A percentile compares a stretch with the other conserved stretches of the same genome.
phyloP scores from a whole-genome alignment of 371 early-diverging fungal genomes.

The Saksenaea vasiformis region DNA sequence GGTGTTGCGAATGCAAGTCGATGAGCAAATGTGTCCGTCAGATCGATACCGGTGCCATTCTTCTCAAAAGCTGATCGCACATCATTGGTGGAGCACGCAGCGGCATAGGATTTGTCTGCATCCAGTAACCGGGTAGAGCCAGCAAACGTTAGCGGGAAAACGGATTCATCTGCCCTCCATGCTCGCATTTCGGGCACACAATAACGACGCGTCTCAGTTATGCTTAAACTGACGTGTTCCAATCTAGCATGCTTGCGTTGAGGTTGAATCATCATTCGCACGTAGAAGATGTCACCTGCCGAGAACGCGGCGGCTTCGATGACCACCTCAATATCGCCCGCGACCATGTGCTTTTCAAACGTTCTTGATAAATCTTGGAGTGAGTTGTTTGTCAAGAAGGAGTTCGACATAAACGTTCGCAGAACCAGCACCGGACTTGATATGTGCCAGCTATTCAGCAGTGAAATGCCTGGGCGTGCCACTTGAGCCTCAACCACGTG shows the following conservation, averaged over 20 bases:
- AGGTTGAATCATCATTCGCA: constrained; percentile 39
- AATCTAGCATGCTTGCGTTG: constrained; percentile 36
- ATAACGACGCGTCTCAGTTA: constrained; percentile 33
- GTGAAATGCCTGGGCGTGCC: constrained; percentile 34
- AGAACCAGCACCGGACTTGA: constrained; percentile 36
- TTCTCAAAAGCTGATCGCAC: constrained; percentile 29
- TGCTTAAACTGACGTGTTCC: constrained; percentile 33
- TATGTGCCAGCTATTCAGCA: constrained; percentile 30
- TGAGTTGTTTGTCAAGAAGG: constrained; percentile 41
- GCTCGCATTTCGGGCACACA: constrained; percentile 38
- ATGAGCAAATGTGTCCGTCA: constrained; percentile 39
- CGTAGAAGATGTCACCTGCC: constrained; percentile 40
- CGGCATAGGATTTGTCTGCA: constrained; percentile 21
- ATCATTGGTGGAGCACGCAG: constrained; percentile 18
- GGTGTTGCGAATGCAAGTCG: constrained; percentile 43
- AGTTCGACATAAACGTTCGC: constrained; percentile 45
- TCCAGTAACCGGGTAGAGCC: constrained; percentile 29
- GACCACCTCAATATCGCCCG: constrained; percentile 37
- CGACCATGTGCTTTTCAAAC: constrained; percentile 35
- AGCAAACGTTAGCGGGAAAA: constrained; percentile 28
- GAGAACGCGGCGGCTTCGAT: constrained; percentile 49
- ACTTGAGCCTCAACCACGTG: constrained; percentile 41
- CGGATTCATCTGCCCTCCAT: constrained; percentile 24
- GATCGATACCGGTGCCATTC: constrained; percentile 19
- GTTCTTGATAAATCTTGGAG: constrained; percentile 37